A percentile compares a stretch with the other conserved stretches of the same genome.
Conservation (phyloP, 768 basidiomycete genomes). For the Brasilioporus rufonigricans region DNA sequence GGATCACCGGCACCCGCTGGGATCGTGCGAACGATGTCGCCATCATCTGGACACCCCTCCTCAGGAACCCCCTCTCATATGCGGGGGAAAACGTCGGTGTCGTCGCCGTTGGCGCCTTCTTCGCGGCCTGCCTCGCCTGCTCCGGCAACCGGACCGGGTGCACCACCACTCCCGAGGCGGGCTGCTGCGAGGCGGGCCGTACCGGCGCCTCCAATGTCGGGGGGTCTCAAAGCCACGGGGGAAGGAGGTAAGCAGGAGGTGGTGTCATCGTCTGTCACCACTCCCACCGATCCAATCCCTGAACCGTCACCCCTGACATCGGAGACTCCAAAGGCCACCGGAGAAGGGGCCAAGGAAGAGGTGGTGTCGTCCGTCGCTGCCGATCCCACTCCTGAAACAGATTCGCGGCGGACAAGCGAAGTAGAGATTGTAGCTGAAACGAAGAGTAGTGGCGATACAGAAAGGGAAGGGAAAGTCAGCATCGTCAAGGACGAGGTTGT, state of each 20-base stretch:
- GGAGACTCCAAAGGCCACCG: too few species aligned
- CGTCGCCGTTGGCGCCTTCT: conserved; percentile 34
- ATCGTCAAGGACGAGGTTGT: background rate
- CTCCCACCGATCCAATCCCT: background rate
- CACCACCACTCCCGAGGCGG: conserved; percentile 64
- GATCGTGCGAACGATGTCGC: conserved; percentile 7
- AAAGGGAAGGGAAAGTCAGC: background rate
- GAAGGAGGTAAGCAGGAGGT: conserved; percentile 11
- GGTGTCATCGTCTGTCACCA: background rate
- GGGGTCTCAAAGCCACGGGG: too few species aligned
- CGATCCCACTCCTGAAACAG: background rate
- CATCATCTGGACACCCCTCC: conserved; percentile 3
- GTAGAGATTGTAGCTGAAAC: background rate
- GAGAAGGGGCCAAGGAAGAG: background rate
- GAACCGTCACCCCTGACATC: background rate
- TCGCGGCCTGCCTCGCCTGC: conserved; percentile 39
- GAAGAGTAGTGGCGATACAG: too few species aligned
- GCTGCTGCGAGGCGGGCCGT: conserved; percentile 51
- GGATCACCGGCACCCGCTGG: conserved; percentile 25
- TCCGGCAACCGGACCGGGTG: conserved; percentile 12
- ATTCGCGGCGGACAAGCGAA: background rate
- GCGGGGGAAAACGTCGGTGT: conserved; percentile 14
- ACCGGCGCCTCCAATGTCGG: conserved; percentile 24
- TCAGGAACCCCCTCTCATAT: conserved; percentile 6
- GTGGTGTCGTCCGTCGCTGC: too few species aligned